Conservation (phyloP, 2,329 filamentous ascomycete species). For the Furcasterigmium sp. region DNA sequence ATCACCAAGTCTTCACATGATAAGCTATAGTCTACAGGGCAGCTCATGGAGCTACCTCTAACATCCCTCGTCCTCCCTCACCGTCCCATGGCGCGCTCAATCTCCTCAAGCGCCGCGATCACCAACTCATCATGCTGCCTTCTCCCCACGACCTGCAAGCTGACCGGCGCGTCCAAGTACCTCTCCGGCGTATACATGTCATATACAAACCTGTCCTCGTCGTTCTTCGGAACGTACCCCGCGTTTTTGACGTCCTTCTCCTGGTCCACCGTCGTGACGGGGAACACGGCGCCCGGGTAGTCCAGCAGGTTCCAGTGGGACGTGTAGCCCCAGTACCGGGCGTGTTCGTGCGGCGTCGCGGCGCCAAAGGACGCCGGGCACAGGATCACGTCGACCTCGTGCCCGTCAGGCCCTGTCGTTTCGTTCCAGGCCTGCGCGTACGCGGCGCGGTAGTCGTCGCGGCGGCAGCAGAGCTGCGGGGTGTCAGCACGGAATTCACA, state of each 20-base stretch:
- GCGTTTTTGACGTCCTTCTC: slow-evolving; percentile 5
- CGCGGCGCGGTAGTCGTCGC: slow-evolving; percentile 15
- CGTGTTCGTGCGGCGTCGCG: slow-evolving; percentile 23
- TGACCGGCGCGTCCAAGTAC: slow-evolving; percentile 43
- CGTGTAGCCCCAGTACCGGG: slow-evolving; percentile 59
- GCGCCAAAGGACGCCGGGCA: slow-evolving; percentile 42
- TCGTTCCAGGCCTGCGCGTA: slow-evolving; percentile 11
- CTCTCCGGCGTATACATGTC: slow-evolving; percentile 33
- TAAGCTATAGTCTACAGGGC: too few relatives aligned
- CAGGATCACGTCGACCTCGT: slow-evolving; percentile 41
- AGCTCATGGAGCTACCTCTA: too few relatives aligned
- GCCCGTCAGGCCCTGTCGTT: slow-evolving; percentile 7
- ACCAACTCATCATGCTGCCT: slow-evolving; percentile 43
- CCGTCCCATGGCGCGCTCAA: neutral
- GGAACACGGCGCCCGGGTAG: slow-evolving; percentile 59
- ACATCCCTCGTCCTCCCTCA: neutral
- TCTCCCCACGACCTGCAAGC: slow-evolving; percentile 47
- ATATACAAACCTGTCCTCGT: slow-evolving; percentile 28
- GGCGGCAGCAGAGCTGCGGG: slow-evolving; percentile 9
- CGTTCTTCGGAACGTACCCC: slow-evolving; percentile 12
- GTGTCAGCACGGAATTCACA: neutral
- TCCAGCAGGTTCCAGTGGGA: slow-evolving; percentile 65
- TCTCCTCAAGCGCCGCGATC: neutral
- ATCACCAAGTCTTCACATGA: too few relatives aligned
- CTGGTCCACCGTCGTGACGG: slow-evolving; percentile 31